A percentile compares a stretch with the other conserved stretches of the same genome.
Conservation (phyloP, 2,329 filamentous ascomycete genomes). For the Epichloe baconii region DNA sequence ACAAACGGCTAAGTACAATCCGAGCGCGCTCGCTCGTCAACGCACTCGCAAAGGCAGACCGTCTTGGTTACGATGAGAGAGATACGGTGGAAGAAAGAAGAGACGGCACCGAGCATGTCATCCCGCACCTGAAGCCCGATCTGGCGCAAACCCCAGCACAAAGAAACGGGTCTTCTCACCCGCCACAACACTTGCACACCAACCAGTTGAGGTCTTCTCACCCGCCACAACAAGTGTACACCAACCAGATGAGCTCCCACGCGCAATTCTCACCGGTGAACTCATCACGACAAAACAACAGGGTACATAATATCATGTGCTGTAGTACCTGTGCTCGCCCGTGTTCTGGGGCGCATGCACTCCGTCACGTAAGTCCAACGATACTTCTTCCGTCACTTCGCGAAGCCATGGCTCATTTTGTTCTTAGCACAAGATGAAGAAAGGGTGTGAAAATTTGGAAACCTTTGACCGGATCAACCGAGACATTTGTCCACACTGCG, state of each 20-base stretch:
- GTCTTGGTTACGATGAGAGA: constrained; percentile 39
- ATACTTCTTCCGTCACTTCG: background rate
- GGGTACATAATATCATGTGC: constrained; percentile 7
- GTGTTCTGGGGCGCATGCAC: constrained; percentile 19
- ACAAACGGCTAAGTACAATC: constrained; percentile 38
- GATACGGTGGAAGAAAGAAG: constrained; percentile 34
- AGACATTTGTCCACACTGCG: constrained; percentile 32
- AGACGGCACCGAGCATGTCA: constrained; percentile 22
- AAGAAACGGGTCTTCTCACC: background rate
- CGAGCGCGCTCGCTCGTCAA: constrained; percentile 41
- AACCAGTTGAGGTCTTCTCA: background rate
- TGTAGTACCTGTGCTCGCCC: constrained; percentile 22
- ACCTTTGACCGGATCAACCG: constrained; percentile 11
- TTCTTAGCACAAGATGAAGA: constrained; percentile 16
- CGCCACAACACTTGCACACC: background rate
- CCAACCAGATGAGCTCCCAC: background rate
- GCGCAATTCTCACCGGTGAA: background rate
- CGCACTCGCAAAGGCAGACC: constrained; percentile 41
- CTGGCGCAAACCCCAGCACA: constrained; percentile 4
- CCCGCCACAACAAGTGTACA: background rate
- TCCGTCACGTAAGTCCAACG: constrained; percentile 17
- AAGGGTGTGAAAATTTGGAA: constrained; percentile 12
- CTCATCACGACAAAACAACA: background rate
- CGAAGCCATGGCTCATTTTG: constrained; percentile 5
- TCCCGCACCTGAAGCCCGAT: constrained; percentile 16